These are phyloP conservation scores for Gossypium schwendimanii DNA, from an alignment of 441 rosid species.

Conservation along the genomic window DNA sequence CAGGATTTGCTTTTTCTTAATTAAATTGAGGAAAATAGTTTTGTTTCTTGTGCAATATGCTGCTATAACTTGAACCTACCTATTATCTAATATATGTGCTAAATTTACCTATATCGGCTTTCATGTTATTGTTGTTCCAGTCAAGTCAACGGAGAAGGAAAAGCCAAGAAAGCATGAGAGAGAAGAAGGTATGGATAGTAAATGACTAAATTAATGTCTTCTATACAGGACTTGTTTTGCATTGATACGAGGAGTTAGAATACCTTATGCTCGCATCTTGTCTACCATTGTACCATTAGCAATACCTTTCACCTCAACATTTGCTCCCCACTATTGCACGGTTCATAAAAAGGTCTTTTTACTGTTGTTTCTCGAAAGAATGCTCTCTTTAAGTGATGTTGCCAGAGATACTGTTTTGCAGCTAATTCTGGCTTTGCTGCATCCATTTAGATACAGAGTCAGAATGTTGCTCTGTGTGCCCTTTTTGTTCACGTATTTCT, in stretches of 20 bases:
- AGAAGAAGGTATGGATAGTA: constrained; percentile 30
- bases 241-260: neutral
- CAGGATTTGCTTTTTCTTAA: neutral
- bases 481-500: neutral
- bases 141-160: constrained; percentile 28
- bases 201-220: neutral
- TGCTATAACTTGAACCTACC: neutral
- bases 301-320: neutral
- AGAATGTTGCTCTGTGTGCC: neutral
- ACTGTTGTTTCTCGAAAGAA: neutral
- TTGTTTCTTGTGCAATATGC: neutral
- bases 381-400: neutral
- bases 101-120: neutral
- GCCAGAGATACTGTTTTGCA: neutral
- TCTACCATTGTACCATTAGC: neutral
- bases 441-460: neutral
- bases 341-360: neutral
- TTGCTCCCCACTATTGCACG: neutral
- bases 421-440: neutral
- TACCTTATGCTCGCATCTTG: neutral
- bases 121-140: constrained; percentile 22
- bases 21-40: neutral
- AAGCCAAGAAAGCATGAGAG: constrained; percentile 30
- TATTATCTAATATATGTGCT: neutral
- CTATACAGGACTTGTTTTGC: constrained; percentile 3